Percentiles rank a stretch among this genome's conserved stretches.
Conservation (phyloP, 1,139 yeast genomes). For the Taphrina deformans region DNA sequence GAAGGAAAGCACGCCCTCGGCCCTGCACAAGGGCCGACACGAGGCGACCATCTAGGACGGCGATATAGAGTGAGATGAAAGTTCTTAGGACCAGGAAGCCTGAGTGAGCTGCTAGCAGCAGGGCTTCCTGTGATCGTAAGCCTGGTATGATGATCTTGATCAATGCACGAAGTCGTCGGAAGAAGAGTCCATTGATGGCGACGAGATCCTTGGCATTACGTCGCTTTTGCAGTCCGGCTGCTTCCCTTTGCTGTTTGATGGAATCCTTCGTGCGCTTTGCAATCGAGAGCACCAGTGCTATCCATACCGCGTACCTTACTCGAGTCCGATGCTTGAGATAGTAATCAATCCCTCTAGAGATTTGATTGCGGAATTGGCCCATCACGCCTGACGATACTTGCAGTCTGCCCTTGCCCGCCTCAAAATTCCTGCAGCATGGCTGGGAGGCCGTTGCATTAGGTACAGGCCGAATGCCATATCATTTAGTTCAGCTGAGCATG, state of each 20-base stretch:
- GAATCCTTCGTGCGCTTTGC: slow-evolving; percentile 14
- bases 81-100: slow-evolving; percentile 67
- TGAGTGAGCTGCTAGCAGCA: slow-evolving; percentile 58
- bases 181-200: slow-evolving; percentile 46
- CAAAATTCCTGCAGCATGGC: too few species aligned
- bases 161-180: slow-evolving; percentile 43
- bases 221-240: not conserved
- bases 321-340: slow-evolving; percentile 11
- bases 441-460: too few species aligned
- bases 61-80: slow-evolving; percentile 74
- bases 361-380: not conserved
- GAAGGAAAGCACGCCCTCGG: slow-evolving; percentile 62
- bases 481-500: too few species aligned
- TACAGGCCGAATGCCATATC: too few species aligned
- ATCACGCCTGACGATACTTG: not conserved
- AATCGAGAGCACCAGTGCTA: slow-evolving; percentile 3
- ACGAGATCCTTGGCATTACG: not conserved
- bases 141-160: slow-evolving; percentile 47
- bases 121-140: slow-evolving; percentile 44
- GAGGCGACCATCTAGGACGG: slow-evolving; percentile 79
- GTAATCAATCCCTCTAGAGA: not conserved
- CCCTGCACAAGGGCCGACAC: slow-evolving; percentile 82
- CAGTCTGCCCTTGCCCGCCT: not conserved
- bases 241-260: slow-evolving; percentile 23
- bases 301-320: slow-evolving; percentile 5